A percentile compares a stretch with the other conserved stretches of the same genome.
These are phyloP conservation scores for Epichloe aotearoae DNA, from an alignment of 2,329 filamentous ascomycete genomes.

Conservation along the genomic window DNA sequence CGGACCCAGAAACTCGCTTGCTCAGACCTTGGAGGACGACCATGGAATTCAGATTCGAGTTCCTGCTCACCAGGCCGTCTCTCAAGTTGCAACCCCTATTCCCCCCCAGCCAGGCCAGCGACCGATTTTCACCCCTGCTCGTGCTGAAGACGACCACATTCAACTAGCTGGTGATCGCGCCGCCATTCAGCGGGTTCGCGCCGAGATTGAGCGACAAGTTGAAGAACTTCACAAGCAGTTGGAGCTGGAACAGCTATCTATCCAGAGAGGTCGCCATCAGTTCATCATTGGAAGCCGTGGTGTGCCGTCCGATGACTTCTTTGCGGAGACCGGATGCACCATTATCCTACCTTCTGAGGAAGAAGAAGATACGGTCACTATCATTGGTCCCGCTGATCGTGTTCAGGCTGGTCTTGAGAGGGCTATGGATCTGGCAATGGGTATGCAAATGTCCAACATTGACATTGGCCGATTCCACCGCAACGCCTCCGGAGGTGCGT, in stretches of 20 bases:
- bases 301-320: conserved; percentile 70
- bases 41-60: conserved; percentile 72
- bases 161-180: conserved; percentile 73
- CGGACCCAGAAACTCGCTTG: conserved; percentile 56
- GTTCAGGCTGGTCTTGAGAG: conserved; percentile 66
- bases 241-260: conserved; percentile 62
- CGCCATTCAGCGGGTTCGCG: conserved; percentile 66
- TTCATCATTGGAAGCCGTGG: conserved; percentile 86
- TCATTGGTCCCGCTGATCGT: conserved; percentile 66
- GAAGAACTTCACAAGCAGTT: conserved; percentile 65
- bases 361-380: conserved; percentile 70
- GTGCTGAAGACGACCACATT: conserved; percentile 61
- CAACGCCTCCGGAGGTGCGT: conserved; percentile 56
- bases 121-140: conserved; percentile 56
- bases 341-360: conserved; percentile 68
- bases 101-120: conserved; percentile 50
- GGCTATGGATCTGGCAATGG: conserved; percentile 77
- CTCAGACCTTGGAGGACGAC: conserved; percentile 59
- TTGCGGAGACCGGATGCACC: conserved; percentile 79
- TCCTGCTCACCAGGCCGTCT: conserved; percentile 68
- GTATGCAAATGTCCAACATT: conserved; percentile 72
- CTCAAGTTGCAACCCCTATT: conserved; percentile 53
- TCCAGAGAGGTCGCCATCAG: conserved; percentile 80
- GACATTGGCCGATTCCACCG: conserved; percentile 72
- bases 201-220: conserved; percentile 67